Conservation (phyloP, 139 green algal genomes). For the Chlamydomonas incerta region DNA sequence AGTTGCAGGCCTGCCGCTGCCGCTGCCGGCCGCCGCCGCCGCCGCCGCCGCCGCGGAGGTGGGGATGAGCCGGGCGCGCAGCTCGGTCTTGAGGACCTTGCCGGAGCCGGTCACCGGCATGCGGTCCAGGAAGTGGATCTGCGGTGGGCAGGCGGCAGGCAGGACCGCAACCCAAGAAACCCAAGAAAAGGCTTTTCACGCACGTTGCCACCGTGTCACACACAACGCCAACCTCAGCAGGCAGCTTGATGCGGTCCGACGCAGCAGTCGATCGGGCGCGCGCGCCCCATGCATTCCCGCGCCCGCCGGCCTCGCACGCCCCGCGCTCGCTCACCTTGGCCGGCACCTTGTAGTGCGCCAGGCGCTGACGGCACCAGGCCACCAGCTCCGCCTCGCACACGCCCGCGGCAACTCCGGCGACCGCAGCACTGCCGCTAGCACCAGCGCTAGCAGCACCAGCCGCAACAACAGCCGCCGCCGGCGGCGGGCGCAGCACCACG, state of each 20-base stretch:
- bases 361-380: conserved; percentile 72
- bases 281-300: too few species aligned
- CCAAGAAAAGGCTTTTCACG: too few species aligned
- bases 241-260: too few species aligned
- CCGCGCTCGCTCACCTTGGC: too few species aligned
- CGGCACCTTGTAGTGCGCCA: conserved; percentile 90
- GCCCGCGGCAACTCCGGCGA: not conserved
- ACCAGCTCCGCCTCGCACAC: conserved; percentile 60
- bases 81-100: conserved; percentile 87
- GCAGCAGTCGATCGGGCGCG: too few species aligned
- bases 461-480: not conserved
- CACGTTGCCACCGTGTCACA: too few species aligned
- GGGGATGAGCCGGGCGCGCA: conserved; percentile 55
- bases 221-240: too few species aligned
- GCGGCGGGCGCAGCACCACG: conserved; percentile 42
- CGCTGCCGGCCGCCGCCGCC: not conserved
- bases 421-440: too few species aligned
- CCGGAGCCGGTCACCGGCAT: conserved; percentile 86
- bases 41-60: not conserved
- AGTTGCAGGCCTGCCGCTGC: not conserved
- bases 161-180: too few species aligned
- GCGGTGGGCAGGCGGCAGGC: not conserved
- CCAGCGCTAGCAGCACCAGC: not conserved
- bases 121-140: conserved; percentile 72
- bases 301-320: too few species aligned